Evolutionary conservation across 768 basidiomycete species (phyloP).

Genomic region (Lactarius hatsudake): DNA sequence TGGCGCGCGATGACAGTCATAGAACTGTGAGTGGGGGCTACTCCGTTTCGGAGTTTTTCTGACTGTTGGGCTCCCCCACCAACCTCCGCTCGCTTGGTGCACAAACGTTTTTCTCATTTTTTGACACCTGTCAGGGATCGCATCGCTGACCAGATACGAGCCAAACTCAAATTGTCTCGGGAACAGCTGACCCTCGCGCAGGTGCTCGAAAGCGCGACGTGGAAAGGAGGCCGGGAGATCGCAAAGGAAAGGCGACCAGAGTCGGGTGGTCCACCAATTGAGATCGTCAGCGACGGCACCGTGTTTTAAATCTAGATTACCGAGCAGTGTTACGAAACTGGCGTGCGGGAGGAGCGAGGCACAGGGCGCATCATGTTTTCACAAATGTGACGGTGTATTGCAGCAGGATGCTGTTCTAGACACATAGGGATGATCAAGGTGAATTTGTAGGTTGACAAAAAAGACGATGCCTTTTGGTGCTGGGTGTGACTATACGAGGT

Average conservation of each 20-base stretch:
- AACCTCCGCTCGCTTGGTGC: background rate
- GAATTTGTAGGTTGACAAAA: background rate
- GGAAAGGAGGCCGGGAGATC: slow-evolving; percentile 95
- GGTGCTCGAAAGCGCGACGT: slow-evolving; percentile 91
- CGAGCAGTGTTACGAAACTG: background rate
- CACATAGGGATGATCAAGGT: slow-evolving; percentile 15
- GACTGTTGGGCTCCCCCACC: slow-evolving; percentile 18
- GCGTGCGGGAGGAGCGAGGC: slow-evolving; percentile 19
- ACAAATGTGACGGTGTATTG: background rate
- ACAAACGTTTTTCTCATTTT: slow-evolving; percentile 1
- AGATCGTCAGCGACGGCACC: slow-evolving; percentile 82
- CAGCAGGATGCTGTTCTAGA: background rate
- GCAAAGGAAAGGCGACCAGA: slow-evolving; percentile 72
- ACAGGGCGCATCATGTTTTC: background rate
- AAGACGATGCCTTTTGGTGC: background rate
- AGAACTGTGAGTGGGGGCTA: slow-evolving; percentile 57
- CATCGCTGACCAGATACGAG: slow-evolving; percentile 67
- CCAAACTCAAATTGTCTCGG: slow-evolving; percentile 47
- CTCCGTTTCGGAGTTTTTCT: background rate
- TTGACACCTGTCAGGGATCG: slow-evolving; percentile 60
- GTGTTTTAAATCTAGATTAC: slow-evolving; percentile 49
- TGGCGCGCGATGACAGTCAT: slow-evolving; percentile 97
- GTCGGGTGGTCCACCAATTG: slow-evolving; percentile 81
- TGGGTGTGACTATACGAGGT: background rate
- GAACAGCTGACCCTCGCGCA: slow-evolving; percentile 74